Conservation (phyloP, 2,329 filamentous ascomycete species). For the Westerdykella sp. region DNA sequence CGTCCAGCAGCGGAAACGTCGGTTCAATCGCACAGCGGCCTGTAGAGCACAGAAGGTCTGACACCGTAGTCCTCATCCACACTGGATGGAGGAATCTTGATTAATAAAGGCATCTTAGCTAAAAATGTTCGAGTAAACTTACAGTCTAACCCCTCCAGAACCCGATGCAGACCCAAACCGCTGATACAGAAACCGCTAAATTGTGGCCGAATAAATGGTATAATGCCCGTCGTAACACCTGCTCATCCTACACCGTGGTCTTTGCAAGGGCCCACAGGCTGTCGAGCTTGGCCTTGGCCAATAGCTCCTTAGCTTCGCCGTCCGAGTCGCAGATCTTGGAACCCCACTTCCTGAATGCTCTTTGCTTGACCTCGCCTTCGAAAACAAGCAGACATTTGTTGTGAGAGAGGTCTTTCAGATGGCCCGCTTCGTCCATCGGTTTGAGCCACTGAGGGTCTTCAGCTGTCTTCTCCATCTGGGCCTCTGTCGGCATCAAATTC, state of each 20-base stretch:
- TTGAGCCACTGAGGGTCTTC: constrained; percentile 67
- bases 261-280: constrained; percentile 92
- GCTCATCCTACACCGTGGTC: constrained; percentile 35
- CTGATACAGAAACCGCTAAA: too few relatives aligned
- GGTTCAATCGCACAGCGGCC: too few relatives aligned
- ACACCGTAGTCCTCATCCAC: too few relatives aligned
- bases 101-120: too few relatives aligned
- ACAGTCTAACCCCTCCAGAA: too few relatives aligned
- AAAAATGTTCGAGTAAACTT: too few relatives aligned
- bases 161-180: too few relatives aligned
- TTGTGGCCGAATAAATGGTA: too few relatives aligned
- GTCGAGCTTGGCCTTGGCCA: constrained; percentile 81
- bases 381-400: constrained; percentile 84
- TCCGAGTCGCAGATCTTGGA: constrained; percentile 86
- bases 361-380: constrained; percentile 78
- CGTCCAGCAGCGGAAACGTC: too few relatives aligned
- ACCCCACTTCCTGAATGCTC: constrained; percentile 82
- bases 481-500: constrained; percentile 63
- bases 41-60: too few relatives aligned
- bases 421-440: constrained; percentile 69
- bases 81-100: too few relatives aligned
- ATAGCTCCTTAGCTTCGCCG: constrained; percentile 72
- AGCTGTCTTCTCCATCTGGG: constrained; percentile 53
- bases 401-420: constrained; percentile 70
- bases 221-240: too few relatives aligned